A percentile compares a stretch with the other conserved stretches of the same genome.
Conservation (phyloP, 2,329 filamentous ascomycete genomes). For the Mycosphaerella sp. region DNA sequence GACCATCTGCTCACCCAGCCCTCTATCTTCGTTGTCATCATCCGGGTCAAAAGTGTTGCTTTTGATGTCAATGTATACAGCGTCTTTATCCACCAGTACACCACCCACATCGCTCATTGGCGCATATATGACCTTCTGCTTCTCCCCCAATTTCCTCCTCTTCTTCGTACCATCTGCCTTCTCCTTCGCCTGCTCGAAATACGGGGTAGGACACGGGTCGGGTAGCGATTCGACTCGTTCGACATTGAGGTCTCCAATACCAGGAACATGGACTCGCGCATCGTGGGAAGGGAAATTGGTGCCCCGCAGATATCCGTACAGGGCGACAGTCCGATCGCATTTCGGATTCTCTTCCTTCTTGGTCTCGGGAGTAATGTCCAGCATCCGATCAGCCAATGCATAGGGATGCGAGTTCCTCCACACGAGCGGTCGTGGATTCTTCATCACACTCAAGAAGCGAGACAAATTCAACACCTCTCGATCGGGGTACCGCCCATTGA, state of each 20-base stretch:
- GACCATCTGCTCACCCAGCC: conserved; percentile 93
- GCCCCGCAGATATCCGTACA: conserved; percentile 90
- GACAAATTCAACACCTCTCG: conserved; percentile 93
- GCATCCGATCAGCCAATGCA: conserved; percentile 83
- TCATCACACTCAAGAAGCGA: conserved; percentile 96
- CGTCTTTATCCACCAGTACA: conserved; percentile 92
- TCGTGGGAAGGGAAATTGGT: conserved; percentile 86
- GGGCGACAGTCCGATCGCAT: conserved; percentile 81
- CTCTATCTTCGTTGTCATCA: conserved; percentile 61
- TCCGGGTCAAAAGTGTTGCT: conserved; percentile 65
- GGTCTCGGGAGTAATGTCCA: conserved; percentile 90
- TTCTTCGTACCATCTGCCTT: conserved; percentile 78
- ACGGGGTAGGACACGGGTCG: conserved; percentile 91
- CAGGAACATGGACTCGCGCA: conserved; percentile 85
- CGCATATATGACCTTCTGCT: conserved; percentile 92
- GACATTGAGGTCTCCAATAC: conserved; percentile 81
- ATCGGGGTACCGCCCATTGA: conserved; percentile 95
- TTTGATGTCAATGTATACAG: conserved; percentile 78
- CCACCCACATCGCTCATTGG: conserved; percentile 98
- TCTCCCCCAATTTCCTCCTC: conserved; percentile 78
- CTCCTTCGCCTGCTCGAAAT: conserved; percentile 77
- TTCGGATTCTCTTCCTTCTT: conserved; percentile 81
- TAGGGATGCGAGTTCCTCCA: conserved; percentile 98
- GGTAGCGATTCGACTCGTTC: conserved; percentile 78
- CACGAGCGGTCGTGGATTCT: conserved; percentile 90